Evolutionary conservation across 192 early-diverging fungal species (phyloP).

Genomic region (Linnemannia schmuckeri): DNA sequence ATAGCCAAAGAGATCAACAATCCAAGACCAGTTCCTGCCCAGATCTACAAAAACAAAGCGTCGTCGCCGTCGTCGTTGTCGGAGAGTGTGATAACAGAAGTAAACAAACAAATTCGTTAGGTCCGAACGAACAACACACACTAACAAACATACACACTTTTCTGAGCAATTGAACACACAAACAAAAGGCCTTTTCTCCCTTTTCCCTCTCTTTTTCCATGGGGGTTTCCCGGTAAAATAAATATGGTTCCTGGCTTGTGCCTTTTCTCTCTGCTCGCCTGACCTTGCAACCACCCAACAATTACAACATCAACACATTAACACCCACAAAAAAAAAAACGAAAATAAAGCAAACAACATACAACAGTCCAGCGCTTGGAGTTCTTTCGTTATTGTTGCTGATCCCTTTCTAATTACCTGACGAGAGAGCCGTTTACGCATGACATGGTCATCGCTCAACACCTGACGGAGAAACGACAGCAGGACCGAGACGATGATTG

Average conservation of each 20-base stretch:
- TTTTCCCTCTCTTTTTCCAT: too few species aligned
- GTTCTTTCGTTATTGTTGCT: not conserved
- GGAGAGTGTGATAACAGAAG: not conserved
- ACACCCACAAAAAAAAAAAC: not conserved
- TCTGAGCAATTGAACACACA: not conserved
- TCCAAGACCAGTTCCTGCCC: constrained; percentile 80
- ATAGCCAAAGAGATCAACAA: constrained; percentile 76
- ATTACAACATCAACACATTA: not conserved
- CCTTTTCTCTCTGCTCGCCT: too few species aligned
- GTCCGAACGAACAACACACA: not conserved
- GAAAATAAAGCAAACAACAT: not conserved
- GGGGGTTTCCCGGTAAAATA: too few species aligned
- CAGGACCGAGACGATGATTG: constrained; percentile 85
- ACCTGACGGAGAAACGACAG: constrained; percentile 69
- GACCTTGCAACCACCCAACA: not conserved
- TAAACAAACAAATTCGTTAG: too few species aligned
- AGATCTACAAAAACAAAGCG: constrained; percentile 65
- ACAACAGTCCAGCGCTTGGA: not conserved
- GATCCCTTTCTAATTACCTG: constrained; percentile 7
- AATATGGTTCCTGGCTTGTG: too few species aligned
- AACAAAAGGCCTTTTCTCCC: too few species aligned
- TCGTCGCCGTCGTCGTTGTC: not conserved
- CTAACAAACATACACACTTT: not conserved
- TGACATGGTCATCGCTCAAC: constrained; percentile 11
- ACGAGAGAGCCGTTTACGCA: constrained; percentile 25